Base-by-base conservation (phyloP, 331 rosid genomes). In the Stylosanthes scabra region DNA sequence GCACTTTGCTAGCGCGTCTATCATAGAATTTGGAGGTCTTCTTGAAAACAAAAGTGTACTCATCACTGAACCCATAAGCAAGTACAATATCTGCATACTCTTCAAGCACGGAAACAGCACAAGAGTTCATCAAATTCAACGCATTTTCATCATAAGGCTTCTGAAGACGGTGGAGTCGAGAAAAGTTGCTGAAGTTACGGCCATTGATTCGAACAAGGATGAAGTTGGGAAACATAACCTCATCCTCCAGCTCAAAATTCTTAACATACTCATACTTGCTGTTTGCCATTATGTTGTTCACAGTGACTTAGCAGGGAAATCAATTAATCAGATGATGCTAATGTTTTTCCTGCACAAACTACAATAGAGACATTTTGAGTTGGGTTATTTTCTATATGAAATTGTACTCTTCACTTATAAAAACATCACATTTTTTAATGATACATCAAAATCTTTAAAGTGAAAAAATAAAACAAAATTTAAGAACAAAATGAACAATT, bases 191-290 rank as follows among this genome's bases (percentile, higher is more conserved):
- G 68, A 87, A 89, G 66, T 75, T 76, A 47, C 76, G 63, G 41
- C 86, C 91, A 13, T 69, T 78, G 37, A 93, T 83, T 49, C 80
- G 85, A 51, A 88, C 89, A 74, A 89, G 75, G 34, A 91, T 83
- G 78, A 89, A 64, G 78, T 83, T 91, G 15, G 96, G 97, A 70
- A 69, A 75, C 86, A 87, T 71, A 14, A 85, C 89, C 83, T 87
- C 98, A 7, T 87, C 97, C 52, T 86, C 91, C 1, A 80, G 80
- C 72, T 93, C 97, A 15, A 86, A 89, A 74, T 82, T 78, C 85
- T 89, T 88, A 62, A 86, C 93, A 20, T 89, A 87, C 86, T 89
- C 93, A 64, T 89, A 86, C 72, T 86, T 91, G 75, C 91, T 87
- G 76, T 91, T 91, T 69, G 94, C 96, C 98, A 91, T 93, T 20